Evolutionary conservation across 768 basidiomycete genomes (phyloP), one percentile per base, ranked within the genome.

Genomic region (Rhizopogon roseolus): DNA sequence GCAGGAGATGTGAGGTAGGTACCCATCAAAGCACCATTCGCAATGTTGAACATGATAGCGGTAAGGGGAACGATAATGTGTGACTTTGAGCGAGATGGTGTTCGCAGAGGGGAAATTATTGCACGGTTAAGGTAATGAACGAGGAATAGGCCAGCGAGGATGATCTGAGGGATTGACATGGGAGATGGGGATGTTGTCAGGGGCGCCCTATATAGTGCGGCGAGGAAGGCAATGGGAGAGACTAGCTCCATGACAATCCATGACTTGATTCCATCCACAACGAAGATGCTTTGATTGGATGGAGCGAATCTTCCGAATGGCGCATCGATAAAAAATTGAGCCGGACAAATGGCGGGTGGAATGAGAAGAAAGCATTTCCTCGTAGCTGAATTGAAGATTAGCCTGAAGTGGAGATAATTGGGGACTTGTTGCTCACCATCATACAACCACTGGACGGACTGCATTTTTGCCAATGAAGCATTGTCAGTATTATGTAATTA

Each of bases 81-180:
- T 10, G 85, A 78, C 54, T 82, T 86, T 0, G 88, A 87, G 41
- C 93, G 81, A 32, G 83, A 82, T 0, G 93, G 89, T 0, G 91
- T 86, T 54, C 90, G 80, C 5, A 96, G 73, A 6, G 92, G 90
- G 2, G 85, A 88, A 32, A 97, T 60, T 48, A 93, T 53, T 5
- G 91, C 83, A 48, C 95, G 89, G 69, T 96, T 93, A 16, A 48
- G 91, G 70, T 98, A 96, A 73, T 97, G 93, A 1, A 77, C 52
- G 46, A 93, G 66, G 69, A 79, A 95, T 49, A 87, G 74, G 6
- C 65, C 57, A 13, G 76, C 74, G 51, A 92, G 75, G 48, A 90
- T 49, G 19, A 71, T 69, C 38, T 81, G 75, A 0, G 81, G 74
- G 49, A 67, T 64, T 5, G 72, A 55, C 46, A 76, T 62, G 3